Percentiles rank a stretch among this genome's conserved stretches.
Evolutionary conservation across 306 rosid genomes (phyloP).

Genomic region (Canavalia gladiata): DNA sequence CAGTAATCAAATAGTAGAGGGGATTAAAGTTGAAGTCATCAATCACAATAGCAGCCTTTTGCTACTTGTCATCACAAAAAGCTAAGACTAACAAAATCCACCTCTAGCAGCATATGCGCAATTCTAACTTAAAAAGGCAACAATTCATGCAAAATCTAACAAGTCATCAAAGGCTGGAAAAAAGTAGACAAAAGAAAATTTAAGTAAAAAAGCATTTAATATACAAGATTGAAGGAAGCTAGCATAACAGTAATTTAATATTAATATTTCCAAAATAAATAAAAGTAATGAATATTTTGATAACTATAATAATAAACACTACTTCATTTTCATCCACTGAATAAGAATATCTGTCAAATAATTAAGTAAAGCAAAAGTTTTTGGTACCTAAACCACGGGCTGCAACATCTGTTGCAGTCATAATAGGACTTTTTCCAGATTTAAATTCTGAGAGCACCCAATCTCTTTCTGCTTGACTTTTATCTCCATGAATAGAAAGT

Average conservation of each 20-base stretch:
- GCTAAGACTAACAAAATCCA: not conserved
- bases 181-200: not conserved
- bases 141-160: not conserved
- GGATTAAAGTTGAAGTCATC: not conserved
- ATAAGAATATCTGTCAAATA: constrained; percentile 39
- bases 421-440: constrained; percentile 97
- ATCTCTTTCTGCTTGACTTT: constrained; percentile 99
- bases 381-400: constrained; percentile 95
- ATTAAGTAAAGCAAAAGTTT: constrained; percentile 29
- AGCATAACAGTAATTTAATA: constrained; percentile 5
- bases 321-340: constrained; percentile 39
- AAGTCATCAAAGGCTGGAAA: not conserved
- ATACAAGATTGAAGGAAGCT: not conserved
- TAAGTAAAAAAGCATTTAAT: not conserved
- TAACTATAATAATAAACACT: not conserved
- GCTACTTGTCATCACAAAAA: not conserved
- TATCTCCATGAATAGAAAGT: constrained; percentile 96
- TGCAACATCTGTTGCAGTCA: constrained; percentile 99
- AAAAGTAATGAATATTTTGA: constrained; percentile 1
- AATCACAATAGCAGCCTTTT: not conserved
- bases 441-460: constrained; percentile 98
- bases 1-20: constrained; percentile 41
- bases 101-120: not conserved
- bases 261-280: not conserved
- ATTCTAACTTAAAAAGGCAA: constrained; percentile 6